phyloP scores from a whole-genome alignment of 257 asterid species.

The Verbena officinalis region DNA sequence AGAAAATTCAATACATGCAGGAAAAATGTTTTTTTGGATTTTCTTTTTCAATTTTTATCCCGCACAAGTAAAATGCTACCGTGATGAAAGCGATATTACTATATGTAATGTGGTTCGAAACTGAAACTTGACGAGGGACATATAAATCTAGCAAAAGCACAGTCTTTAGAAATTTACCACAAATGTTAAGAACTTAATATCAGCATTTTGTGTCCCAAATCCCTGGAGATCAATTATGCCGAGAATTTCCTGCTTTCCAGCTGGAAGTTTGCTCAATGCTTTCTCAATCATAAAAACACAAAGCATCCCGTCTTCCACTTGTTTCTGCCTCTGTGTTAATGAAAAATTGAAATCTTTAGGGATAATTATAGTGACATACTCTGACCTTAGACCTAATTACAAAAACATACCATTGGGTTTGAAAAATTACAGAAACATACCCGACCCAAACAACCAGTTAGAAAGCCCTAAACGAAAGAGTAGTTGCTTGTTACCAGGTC shows the following conservation, averaged over 20 bases:
- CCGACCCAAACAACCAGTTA: too few relatives aligned
- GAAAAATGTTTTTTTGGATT: too few relatives aligned
- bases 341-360: too few relatives aligned
- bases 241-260: conserved; percentile 69
- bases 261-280: conserved; percentile 70
- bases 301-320: conserved; percentile 72
- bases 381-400: too few relatives aligned
- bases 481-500: too few relatives aligned
- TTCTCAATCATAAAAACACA: conserved; percentile 81
- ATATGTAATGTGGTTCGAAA: neutral
- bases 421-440: too few relatives aligned
- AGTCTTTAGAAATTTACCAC: conserved; percentile 54
- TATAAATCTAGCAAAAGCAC: neutral
- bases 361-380: too few relatives aligned
- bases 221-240: conserved; percentile 76
- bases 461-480: too few relatives aligned
- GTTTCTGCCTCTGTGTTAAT: conserved; percentile 51
- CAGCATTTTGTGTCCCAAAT: conserved; percentile 71
- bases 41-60: too few relatives aligned
- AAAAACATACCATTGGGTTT: too few relatives aligned
- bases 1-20: neutral
- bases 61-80: too few relatives aligned
- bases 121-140: neutral
- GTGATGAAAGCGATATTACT: too few relatives aligned
- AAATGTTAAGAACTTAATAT: conserved; percentile 73